phyloP scores from a whole-genome alignment of 768 basidiomycete species.

The Coprinopsis cinerea region DNA sequence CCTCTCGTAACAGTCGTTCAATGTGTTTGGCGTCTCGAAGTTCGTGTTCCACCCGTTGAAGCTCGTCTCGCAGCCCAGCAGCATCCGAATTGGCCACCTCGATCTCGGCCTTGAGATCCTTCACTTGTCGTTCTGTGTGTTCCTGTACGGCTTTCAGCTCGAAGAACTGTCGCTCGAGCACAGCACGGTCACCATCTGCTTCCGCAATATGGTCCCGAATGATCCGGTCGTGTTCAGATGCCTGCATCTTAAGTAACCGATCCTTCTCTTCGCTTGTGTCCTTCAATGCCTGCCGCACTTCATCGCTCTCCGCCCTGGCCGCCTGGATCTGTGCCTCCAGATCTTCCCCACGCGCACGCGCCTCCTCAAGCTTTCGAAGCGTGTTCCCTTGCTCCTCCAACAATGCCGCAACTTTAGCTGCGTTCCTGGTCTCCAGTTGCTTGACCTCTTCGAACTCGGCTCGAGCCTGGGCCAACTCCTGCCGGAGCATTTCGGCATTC shows the following conservation, averaged over 20 bases:
- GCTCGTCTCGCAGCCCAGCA: slow-evolving; percentile 63
- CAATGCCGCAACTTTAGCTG: slow-evolving; percentile 55
- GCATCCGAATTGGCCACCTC: slow-evolving; percentile 67
- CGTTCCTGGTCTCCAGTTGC: slow-evolving; percentile 56
- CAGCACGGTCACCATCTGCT: slow-evolving; percentile 89
- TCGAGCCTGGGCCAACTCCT: slow-evolving; percentile 56
- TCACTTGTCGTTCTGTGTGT: slow-evolving; percentile 53
- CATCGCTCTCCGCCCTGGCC: slow-evolving; percentile 65
- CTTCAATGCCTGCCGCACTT: slow-evolving; percentile 60
- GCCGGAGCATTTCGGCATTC: slow-evolving; percentile 51
- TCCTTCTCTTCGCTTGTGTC: slow-evolving; percentile 78
- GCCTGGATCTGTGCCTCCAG: slow-evolving; percentile 69
- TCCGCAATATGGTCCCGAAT: slow-evolving; percentile 89
- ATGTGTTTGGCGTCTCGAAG: slow-evolving; percentile 60
- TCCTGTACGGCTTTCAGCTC: slow-evolving; percentile 64
- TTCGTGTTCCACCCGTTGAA: slow-evolving; percentile 65
- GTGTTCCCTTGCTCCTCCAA: slow-evolving; percentile 74
- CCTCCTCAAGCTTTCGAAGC: slow-evolving; percentile 67
- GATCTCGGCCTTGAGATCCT: slow-evolving; percentile 52
- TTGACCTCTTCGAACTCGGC: slow-evolving; percentile 66
- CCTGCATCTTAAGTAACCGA: slow-evolving; percentile 62
- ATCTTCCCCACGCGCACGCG: slow-evolving; percentile 67
- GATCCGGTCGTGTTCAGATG: slow-evolving; percentile 55
- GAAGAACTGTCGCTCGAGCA: slow-evolving; percentile 82
- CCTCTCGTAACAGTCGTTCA: slow-evolving; percentile 67